Conservation (phyloP, 257 asterid species). For the Craterostigma plantagineum region DNA sequence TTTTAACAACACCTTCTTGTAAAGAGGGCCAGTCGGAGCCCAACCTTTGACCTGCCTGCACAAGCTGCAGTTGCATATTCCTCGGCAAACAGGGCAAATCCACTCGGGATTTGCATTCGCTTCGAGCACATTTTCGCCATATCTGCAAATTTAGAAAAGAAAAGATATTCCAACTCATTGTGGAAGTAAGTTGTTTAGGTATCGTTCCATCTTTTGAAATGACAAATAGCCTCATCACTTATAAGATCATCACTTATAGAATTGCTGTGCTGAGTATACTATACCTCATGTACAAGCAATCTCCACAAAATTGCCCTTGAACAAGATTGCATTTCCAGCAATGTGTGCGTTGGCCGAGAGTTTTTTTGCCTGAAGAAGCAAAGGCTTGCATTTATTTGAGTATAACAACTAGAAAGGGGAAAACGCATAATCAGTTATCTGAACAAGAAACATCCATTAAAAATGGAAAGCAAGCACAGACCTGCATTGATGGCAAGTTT, state of each 20-base stretch:
- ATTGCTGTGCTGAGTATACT: not conserved
- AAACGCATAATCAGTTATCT: not conserved
- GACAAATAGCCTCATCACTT: too few species aligned
- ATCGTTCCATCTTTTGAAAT: not conserved
- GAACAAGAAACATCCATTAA: not conserved
- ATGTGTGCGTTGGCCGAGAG: constrained; percentile 78
- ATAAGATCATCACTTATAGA: too few species aligned
- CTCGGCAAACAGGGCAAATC: constrained; percentile 91
- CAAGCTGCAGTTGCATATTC: constrained; percentile 93
- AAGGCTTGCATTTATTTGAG: not conserved
- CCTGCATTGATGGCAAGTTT: constrained; percentile 98
- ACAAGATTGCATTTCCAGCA: constrained; percentile 63
- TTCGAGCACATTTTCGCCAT: constrained; percentile 91
- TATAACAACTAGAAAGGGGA: not conserved
- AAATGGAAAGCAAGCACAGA: constrained; percentile 6
- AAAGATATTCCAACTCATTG: constrained; percentile 1
- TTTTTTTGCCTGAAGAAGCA: constrained; percentile 64
- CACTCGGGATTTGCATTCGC: constrained; percentile 66
- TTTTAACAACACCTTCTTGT: constrained; percentile 44
- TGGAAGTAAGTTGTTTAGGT: not conserved
- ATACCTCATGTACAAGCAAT: constrained; percentile 93
- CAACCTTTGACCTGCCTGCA: constrained; percentile 96
- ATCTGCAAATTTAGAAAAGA: constrained; percentile 25
- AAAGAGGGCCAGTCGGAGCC: constrained; percentile 76
- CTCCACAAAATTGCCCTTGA: constrained; percentile 98